Evolutionary conservation across 2,329 filamentous ascomycete genomes (phyloP), one percentile per base, ranked within the genome.

Genomic region (Trichoderma koningii): DNA sequence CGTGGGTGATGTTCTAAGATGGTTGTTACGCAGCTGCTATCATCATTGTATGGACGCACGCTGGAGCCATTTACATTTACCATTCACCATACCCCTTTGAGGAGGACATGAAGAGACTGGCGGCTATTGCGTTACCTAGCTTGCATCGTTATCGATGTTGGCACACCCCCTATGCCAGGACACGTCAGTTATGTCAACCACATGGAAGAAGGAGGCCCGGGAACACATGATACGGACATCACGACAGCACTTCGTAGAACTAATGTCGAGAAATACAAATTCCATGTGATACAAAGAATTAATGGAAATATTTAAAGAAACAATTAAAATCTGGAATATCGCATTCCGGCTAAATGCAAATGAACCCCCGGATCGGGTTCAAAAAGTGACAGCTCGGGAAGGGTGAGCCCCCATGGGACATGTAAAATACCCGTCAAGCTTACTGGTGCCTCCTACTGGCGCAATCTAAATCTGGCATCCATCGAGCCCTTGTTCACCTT

Each of bases 381-480:
- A 28, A 19, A 63, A 63, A 12, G 50, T 63, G 59, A 63, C 41
- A 63, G 59, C 59, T 63, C 59, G 59, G 4, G 47, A 14, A 14
- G 34, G 2, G 10, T 4, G 47, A 53, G 17, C 38, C 34, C 38
- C 26, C 47, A 44, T 19, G 14, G 28, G 28, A 45, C 23, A 21
- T 30, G 19, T 38, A 12, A 38, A 38, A 38, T 38, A 47, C 41
- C 41, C 26, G 59, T 42, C 30, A 9, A 30, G 30, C 30, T 30
- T 28, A 41, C n/a, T 30, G 30, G 7, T 30, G 7, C 30, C 9
- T 53, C 12, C 26, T 63, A 55, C 59, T 63, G 59, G 41, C 59
- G 59, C 50, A 63, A 63, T 63, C 59, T 63, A 63, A 63, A 63
- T 55, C 59, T 55, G 47, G 59, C 50, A 55, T 63, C 59, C 59